These are phyloP conservation scores for Digitaria exilis DNA, from an alignment of 202 grass and related monocot genomes.

Conservation along the genomic window DNA sequence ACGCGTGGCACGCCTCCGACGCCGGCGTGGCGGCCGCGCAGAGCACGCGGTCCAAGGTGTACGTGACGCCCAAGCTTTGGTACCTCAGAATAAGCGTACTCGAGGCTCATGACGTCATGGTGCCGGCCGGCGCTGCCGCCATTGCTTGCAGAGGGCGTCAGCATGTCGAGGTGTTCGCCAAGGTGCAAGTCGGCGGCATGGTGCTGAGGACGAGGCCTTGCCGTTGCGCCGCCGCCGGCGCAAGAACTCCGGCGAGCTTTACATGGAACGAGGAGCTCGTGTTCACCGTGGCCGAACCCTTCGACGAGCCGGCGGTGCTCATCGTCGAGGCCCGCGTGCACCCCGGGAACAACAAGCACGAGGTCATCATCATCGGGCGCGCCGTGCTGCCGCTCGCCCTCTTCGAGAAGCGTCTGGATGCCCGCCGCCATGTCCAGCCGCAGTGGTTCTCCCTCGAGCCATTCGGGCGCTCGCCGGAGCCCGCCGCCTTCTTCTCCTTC, in stretches of 20 bases:
- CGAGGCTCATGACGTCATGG: conserved; percentile 70
- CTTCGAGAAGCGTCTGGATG: conserved; percentile 73
- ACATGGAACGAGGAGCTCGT: conserved; percentile 81
- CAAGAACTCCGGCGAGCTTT: conserved; percentile 25
- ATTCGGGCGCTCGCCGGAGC: conserved; percentile 43
- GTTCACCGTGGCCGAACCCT: conserved; percentile 72
- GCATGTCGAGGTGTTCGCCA: conserved; percentile 54
- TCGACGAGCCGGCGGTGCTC: conserved; percentile 77
- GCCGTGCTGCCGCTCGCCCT: conserved; percentile 51
- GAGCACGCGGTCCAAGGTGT: conserved; percentile 81
- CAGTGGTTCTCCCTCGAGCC: conserved; percentile 81
- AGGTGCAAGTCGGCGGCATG: conserved; percentile 66
- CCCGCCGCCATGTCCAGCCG: conserved; percentile 41
- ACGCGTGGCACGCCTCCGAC: conserved; percentile 53
- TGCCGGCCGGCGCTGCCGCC: not conserved
- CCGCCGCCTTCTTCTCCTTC: not conserved
- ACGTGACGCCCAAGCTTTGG: conserved; percentile 83
- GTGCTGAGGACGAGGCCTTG: conserved; percentile 58
- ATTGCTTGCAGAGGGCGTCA: conserved; percentile 26
- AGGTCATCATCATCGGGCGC: conserved; percentile 59
- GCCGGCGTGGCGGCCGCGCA: conserved; percentile 46
- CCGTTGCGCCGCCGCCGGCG: too few relatives aligned
- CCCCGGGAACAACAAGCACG: conserved; percentile 58
- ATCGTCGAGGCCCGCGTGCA: conserved; percentile 54
- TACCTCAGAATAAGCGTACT: conserved; percentile 65